Conservation (phyloP, 1,139 yeast species). For the Hyphopichia khmerensis region DNA sequence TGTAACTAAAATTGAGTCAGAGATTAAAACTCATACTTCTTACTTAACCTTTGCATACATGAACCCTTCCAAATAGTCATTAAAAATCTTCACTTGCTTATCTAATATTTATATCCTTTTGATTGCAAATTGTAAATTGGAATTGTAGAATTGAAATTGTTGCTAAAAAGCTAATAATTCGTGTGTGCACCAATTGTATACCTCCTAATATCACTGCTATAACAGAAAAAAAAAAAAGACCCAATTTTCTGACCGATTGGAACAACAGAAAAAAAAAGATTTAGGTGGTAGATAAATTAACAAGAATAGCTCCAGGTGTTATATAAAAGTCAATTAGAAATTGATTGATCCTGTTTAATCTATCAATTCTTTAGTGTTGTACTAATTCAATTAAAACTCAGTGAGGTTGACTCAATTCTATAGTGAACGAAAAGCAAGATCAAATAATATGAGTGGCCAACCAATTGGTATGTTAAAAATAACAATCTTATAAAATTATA, state of each 20-base stretch:
- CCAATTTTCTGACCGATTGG: background rate
- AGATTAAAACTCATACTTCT: constrained; percentile 91
- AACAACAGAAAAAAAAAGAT: background rate
- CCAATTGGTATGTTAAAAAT: constrained; percentile 56
- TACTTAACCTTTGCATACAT: constrained; percentile 85
- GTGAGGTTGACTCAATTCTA: too few species aligned
- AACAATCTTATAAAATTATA: background rate
- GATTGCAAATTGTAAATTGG: too few species aligned
- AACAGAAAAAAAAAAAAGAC: background rate
- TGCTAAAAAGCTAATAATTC: constrained; percentile 2
- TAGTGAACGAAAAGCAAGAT: too few species aligned
- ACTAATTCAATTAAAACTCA: too few species aligned
- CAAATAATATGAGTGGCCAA: constrained; percentile 35
- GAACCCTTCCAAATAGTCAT: constrained; percentile 16
- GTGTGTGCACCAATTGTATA: background rate
- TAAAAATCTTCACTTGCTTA: too few species aligned
- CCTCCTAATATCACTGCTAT: too few species aligned
- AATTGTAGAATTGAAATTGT: background rate
- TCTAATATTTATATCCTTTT: too few species aligned
- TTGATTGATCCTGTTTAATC: background rate
- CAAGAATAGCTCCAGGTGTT: background rate
- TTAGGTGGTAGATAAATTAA: background rate
- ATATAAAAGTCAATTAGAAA: background rate
- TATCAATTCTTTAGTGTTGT: background rate
- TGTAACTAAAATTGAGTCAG: constrained; percentile 79